phyloP scores from a whole-genome alignment of 2,329 filamentous ascomycete species.

The Remersonia thermophila region DNA sequence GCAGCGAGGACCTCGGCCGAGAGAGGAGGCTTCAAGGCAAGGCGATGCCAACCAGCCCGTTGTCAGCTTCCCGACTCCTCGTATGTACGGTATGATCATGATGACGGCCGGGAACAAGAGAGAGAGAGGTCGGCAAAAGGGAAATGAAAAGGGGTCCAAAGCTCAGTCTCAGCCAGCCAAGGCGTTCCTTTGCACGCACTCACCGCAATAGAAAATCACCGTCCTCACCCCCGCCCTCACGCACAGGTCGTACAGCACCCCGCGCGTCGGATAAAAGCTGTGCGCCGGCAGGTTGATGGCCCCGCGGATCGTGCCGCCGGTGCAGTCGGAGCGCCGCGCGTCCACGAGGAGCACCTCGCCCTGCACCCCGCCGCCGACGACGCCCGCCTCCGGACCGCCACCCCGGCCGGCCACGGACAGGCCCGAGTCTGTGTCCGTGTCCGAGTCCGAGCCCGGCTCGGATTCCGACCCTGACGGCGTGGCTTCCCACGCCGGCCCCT shows the following conservation, averaged over 20 bases:
- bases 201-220: constrained; percentile 46
- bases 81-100: too few relatives aligned
- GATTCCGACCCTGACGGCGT: neutral
- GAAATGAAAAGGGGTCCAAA: constrained; percentile 5
- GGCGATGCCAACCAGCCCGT: too few relatives aligned
- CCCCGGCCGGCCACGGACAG: too few relatives aligned
- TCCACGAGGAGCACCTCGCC: constrained; percentile 37
- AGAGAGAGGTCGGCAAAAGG: neutral
- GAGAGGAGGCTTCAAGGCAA: constrained; percentile 40
- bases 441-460: too few relatives aligned
- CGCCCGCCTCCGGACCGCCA: too few relatives aligned
- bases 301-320: constrained; percentile 46
- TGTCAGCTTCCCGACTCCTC: too few relatives aligned
- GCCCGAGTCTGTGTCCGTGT: too few relatives aligned
- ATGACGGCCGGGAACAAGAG: too few relatives aligned
- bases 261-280: constrained; percentile 38
- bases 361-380: constrained; percentile 7
- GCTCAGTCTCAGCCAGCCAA: too few relatives aligned
- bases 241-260: constrained; percentile 35
- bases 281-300: constrained; percentile 48
- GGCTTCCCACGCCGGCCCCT: constrained; percentile 13
- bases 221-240: constrained; percentile 35
- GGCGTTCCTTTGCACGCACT: constrained; percentile 9
- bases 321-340: constrained; percentile 40
- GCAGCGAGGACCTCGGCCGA: constrained; percentile 37